Percentiles rank a stretch among this genome's conserved stretches.
Conservation (phyloP, 768 basidiomycete genomes). For the Lentinula raphanica region DNA sequence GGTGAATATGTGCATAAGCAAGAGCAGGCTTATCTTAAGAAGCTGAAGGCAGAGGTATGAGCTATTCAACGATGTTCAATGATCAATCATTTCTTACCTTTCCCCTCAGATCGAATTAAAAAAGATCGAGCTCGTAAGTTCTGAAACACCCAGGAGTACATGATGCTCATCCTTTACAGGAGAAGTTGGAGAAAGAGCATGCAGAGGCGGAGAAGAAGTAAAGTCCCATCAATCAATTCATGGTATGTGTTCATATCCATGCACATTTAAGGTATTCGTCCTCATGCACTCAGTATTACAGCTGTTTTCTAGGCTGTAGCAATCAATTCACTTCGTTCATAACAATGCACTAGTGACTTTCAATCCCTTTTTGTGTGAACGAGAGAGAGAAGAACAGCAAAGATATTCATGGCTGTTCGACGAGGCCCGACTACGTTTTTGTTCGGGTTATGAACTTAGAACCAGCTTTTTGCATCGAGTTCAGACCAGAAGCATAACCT, state of each 20-base stretch:
- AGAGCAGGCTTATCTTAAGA: constrained; percentile 52
- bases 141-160: not conserved
- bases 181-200: constrained; percentile 8
- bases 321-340: not conserved
- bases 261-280: not conserved
- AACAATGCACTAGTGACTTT: not conserved
- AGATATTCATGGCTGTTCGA: no score
- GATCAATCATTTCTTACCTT: not conserved
- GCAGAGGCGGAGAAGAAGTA: constrained; percentile 1
- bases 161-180: not conserved
- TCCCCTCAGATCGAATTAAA: constrained; percentile 1
- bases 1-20: constrained; percentile 62
- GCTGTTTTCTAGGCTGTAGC: not conserved
- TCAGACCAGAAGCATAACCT: no score
- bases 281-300: not conserved
- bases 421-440: no score
- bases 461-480: no score
- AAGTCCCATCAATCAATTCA: not conserved
- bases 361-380: not conserved
- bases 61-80: not conserved
- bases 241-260: not conserved
- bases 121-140: constrained; percentile 5
- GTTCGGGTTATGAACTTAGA: no score
- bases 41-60: constrained; percentile 46
- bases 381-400: not conserved